Evolutionary conservation across 1,284 basidiomycete species (phyloP).

Genomic region (Gymnopus androsaceus): DNA sequence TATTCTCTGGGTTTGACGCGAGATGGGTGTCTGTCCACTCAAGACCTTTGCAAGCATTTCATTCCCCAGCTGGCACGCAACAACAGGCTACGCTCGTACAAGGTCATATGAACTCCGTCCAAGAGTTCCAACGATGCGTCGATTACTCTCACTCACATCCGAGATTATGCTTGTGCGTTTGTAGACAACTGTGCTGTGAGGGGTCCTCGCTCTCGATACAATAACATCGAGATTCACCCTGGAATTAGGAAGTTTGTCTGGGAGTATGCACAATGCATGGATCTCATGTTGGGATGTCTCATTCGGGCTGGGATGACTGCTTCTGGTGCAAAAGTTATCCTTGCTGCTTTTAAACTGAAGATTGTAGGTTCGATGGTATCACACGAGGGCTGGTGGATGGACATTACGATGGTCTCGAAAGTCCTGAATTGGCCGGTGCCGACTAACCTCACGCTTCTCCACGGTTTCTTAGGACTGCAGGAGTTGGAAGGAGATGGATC

Average conservation of each 20-base stretch:
- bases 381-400: conserved; percentile 31
- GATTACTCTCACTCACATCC: conserved; percentile 22
- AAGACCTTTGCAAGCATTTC: conserved; percentile 2
- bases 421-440: conserved; percentile 33
- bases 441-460: conserved; percentile 28
- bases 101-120: conserved; percentile 20
- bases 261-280: conserved; percentile 25
- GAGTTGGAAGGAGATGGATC: conserved; percentile 35
- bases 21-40: not conserved
- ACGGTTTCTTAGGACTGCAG: conserved; percentile 35
- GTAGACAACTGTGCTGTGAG: conserved; percentile 33
- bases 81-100: conserved; percentile 11
- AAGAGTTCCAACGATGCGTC: conserved; percentile 27
- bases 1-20: too few relatives aligned
- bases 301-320: conserved; percentile 33
- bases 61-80: not conserved
- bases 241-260: conserved; percentile 26
- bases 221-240: conserved; percentile 11
- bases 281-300: conserved; percentile 25
- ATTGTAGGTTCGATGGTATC: conserved; percentile 33
- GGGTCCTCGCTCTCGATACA: conserved; percentile 28
- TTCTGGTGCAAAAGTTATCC: conserved; percentile 29
- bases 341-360: conserved; percentile 23
- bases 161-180: conserved; percentile 20
- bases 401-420: conserved; percentile 27